A percentile compares a stretch with the other conserved stretches of the same genome.
Evolutionary conservation across 2,329 filamentous ascomycete species (phyloP).

Genomic region (Sporothrix inflata): DNA sequence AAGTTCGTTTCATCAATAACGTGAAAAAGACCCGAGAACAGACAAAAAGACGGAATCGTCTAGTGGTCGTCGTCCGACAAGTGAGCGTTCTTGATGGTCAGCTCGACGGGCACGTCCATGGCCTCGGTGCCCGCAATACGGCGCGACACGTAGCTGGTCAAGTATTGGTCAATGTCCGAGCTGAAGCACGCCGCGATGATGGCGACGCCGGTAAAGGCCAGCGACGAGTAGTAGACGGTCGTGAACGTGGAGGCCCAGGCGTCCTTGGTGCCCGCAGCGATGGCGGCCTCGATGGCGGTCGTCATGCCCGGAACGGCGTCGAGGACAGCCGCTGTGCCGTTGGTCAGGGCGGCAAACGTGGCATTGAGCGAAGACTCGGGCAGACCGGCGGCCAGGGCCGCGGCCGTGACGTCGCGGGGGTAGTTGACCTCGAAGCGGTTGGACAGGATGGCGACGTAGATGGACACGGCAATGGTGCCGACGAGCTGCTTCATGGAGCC

Average conservation of each 20-base stretch:
- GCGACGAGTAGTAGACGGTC: conserved; percentile 28
- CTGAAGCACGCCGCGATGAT: conserved; percentile 29
- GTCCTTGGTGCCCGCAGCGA: conserved; percentile 21
- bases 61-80: conserved; percentile 35
- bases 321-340: conserved; percentile 25
- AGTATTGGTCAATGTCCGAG: conserved; percentile 27
- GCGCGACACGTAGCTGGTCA: conserved; percentile 30
- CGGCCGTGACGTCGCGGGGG: conserved; percentile 19
- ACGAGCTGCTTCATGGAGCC: conserved; percentile 31
- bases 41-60: background rate
- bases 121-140: conserved; percentile 30
- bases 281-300: conserved; percentile 26
- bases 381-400: conserved; percentile 25
- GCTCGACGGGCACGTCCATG: conserved; percentile 28
- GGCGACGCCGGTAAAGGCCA: conserved; percentile 30
- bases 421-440: conserved; percentile 26
- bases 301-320: conserved; percentile 29
- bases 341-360: conserved; percentile 19
- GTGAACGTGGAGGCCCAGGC: conserved; percentile 28
- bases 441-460: conserved; percentile 29
- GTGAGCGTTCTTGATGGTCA: conserved; percentile 27
- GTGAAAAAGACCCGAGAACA: background rate
- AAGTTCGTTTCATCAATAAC: background rate
- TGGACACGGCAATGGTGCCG: conserved; percentile 29
- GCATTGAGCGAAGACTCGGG: conserved; percentile 19